Percentiles rank a stretch among this genome's conserved stretches.
These are phyloP conservation scores for Zygosaccharomyces siamensis DNA, from an alignment of 805 yeast species.

Conservation along the genomic window DNA sequence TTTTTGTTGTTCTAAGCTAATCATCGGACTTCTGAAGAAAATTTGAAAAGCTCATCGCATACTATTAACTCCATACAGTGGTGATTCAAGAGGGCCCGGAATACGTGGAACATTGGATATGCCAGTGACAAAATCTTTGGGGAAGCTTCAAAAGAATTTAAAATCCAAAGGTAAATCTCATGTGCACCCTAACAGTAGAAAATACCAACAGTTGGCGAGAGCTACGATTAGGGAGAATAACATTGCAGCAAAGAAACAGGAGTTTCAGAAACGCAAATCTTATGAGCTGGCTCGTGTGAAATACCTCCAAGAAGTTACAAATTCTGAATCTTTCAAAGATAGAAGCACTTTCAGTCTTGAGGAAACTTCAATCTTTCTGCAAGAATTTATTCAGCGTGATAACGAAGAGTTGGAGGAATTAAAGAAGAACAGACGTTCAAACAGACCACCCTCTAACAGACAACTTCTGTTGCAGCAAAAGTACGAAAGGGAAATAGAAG, in stretches of 20 bases:
- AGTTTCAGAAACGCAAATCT: slow-evolving; percentile 53
- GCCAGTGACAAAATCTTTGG: slow-evolving; percentile 35
- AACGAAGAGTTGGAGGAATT: slow-evolving; percentile 69
- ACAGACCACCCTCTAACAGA: slow-evolving; percentile 73
- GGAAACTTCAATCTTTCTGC: slow-evolving; percentile 58
- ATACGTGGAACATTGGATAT: slow-evolving; percentile 12
- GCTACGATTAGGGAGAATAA: slow-evolving; percentile 84
- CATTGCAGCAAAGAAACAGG: slow-evolving; percentile 53
- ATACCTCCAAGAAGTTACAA: slow-evolving; percentile 57
- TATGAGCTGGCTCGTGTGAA: slow-evolving; percentile 54
- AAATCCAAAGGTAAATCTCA: slow-evolving; percentile 28
- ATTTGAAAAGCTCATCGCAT: slow-evolving; percentile 16
- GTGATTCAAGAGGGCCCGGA: not conserved
- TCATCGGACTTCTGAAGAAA: slow-evolving; percentile 1
- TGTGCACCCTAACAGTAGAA: slow-evolving; percentile 84
- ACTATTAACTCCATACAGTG: not conserved
- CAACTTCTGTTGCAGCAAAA: slow-evolving; percentile 64
- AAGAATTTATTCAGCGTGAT: slow-evolving; percentile 59
- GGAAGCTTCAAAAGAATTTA: slow-evolving; percentile 31
- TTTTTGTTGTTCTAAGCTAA: not conserved
- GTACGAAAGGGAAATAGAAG: slow-evolving; percentile 54
- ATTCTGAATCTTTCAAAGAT: slow-evolving; percentile 37
- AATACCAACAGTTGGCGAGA: slow-evolving; percentile 73
- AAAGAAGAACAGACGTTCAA: slow-evolving; percentile 66
- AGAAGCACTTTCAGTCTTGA: slow-evolving; percentile 44